Evolutionary conservation across 805 yeast species (phyloP), one percentile per base, ranked within the genome.

Genomic region (Nakazawaea wyomingensis): DNA sequence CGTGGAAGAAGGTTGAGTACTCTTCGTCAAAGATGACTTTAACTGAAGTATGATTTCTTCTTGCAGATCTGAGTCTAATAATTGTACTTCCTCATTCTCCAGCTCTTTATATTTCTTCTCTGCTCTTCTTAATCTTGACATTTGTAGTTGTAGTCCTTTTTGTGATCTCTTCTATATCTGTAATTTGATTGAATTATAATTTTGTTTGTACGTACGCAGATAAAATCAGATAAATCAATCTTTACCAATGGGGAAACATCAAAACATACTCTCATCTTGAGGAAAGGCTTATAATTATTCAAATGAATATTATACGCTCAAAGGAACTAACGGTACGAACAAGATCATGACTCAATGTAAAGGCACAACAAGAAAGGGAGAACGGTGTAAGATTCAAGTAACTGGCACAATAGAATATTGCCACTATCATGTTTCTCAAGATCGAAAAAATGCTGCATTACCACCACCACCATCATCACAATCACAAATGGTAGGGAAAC

Each of bases 311-410:
- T n/a, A n/a, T n/a, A n/a, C n/a, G n/a, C n/a, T n/a, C n/a, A n/a
- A n/a, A n/a, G n/a, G n/a, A n/a, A n/a, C n/a, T n/a, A n/a, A n/a
- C n/a, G n/a, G n/a, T n/a, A n/a, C n/a, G n/a, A 16, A 32, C 16
- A 17, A 21, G 27, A 24, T 24, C 8, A 40, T 38, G 43, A 39
- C 30, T 26, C 71, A 64, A 47, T 72, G 78, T 49, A 51, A 46
- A 7, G 78, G 78, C 4, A 58, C 51, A 4, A 72, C 78, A 2
- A 53, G 43, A 35, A 64, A 65, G 40, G 74, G 74, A 1, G 50
- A 46, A 17, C 54, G 66, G 42, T 72, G 78, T 50, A 68, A 65
- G 49, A 54, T 61, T 13, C 27, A 34, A 4, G 56, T 55, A 11
- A 46, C 43, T 4, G 50, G 45, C 0, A 50, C 48, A 2, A 20